Base-by-base conservation (phyloP, 2,329 filamentous ascomycete genomes). In the Microdochium bolleyi region DNA sequence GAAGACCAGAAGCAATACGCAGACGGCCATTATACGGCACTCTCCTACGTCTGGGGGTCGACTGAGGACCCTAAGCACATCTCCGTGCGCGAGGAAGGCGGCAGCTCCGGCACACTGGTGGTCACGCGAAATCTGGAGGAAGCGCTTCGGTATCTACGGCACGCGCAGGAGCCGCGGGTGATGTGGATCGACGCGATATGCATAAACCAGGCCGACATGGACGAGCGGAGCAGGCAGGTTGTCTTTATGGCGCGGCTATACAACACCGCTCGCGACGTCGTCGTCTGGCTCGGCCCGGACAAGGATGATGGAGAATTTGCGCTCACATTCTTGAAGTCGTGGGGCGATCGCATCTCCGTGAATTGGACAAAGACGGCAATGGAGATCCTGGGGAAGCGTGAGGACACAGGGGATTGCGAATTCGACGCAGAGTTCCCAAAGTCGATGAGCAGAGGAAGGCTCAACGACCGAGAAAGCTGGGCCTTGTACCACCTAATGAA, bases 121-220 rank as follows among this genome's bases (percentile, higher is more conserved):
- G 24, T 27, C 24, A 24, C 21, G 11, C 14, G 24, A 24, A 48
- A 48, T n/a, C 19, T 56, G 21, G 53, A 54, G 25, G 54, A 52
- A 30, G 52, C 52, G 24, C 52, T 56, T 49, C 49, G 53, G 51
- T 44, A 44, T 38, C 52, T 56, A 32, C 53, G 54, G 49, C 27
- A 30, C 32, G n/a, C 50, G 37, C 7, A 19, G 7, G 32, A 48
- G 8, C 32, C 49, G 48, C 34, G 41, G 7, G 13, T 25, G 22
- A 22, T 55, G 16, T 62, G 58, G 59, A 57, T 55, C 30, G 61
- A 62, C 52, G 58, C 59, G 13, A 55, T 62, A 49, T 62, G 60
- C 50, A 62, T 62, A 25, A 57, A 64, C 51, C 61, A 64, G 48
- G n/a, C 14, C 10, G 55, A 62, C 30, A 52, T 51, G 21, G 34